A percentile compares a stretch with the other conserved stretches of the same genome.
These are phyloP conservation scores for Medicago truncatula DNA, from an alignment of 306 rosid genomes.

Conservation along the genomic window MtrunA17r5.0-ANR NC_053049.1:48552001-48552500, in stretches of 20 bases:
- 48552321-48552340: slow-evolving; percentile 8
- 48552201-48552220: slow-evolving; percentile 26
- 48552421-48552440: slow-evolving; percentile 8
- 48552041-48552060: background rate
- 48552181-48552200: slow-evolving; percentile 23
- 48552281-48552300: slow-evolving; percentile 1
- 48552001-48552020: background rate
- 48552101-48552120: slow-evolving; percentile 17
- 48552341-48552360: background rate
- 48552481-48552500: slow-evolving; percentile 30
- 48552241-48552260: slow-evolving; percentile 22
- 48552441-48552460: slow-evolving; percentile 26
- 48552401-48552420: slow-evolving; percentile 7
- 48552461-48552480: slow-evolving; percentile 17
- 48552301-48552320: background rate
- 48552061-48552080: slow-evolving; percentile 9
- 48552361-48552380: background rate
- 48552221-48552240: background rate
- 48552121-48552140: slow-evolving; percentile 23
- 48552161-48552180: slow-evolving; percentile 22
- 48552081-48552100: slow-evolving; percentile 33
- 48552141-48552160: slow-evolving; percentile 13
- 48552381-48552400: slow-evolving; percentile 9
- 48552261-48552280: slow-evolving; percentile 2
- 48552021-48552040: slow-evolving; percentile 17